These are phyloP conservation scores for Xylaria sp. DNA, from an alignment of 495 filamentous ascomycete genomes.

Conservation along the genomic window DNA sequence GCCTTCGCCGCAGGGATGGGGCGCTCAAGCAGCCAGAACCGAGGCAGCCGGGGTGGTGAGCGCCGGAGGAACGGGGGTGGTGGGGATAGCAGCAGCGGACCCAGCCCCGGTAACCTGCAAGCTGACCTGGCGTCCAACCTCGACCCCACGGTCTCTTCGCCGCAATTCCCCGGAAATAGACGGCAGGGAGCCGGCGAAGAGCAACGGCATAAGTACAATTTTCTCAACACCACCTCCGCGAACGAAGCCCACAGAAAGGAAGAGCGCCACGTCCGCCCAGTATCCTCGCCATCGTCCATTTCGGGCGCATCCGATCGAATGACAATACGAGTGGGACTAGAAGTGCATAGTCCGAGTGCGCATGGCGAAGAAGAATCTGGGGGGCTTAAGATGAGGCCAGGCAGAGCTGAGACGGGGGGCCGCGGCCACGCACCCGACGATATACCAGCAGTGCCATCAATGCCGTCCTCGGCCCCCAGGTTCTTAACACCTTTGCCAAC, in stretches of 20 bases:
- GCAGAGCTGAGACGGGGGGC: neutral
- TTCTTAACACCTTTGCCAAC: neutral
- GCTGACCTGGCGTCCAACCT: neutral
- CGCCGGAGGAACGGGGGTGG: neutral
- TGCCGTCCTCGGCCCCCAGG: neutral
- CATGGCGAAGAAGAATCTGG: neutral
- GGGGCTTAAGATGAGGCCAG: neutral
- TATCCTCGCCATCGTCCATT: neutral
- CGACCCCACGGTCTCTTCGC: neutral
- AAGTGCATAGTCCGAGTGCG: neutral
- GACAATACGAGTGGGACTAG: constrained; percentile 14
- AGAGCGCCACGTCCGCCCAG: neutral
- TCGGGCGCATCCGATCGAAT: neutral
- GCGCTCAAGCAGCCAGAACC: neutral
- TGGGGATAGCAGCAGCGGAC: too few relatives aligned
- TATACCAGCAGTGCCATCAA: neutral
- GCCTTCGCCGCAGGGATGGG: neutral
- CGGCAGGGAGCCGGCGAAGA: neutral
- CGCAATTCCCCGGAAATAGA: neutral
- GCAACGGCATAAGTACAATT: neutral
- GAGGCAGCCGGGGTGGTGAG: neutral
- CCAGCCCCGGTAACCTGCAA: neutral
- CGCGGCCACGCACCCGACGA: neutral
- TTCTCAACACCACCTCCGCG: neutral
- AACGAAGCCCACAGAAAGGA: neutral